These are phyloP conservation scores for Schizosaccharomyces lindneri DNA, from an alignment of 805 yeast genomes.

Conservation along the genomic window DNA sequence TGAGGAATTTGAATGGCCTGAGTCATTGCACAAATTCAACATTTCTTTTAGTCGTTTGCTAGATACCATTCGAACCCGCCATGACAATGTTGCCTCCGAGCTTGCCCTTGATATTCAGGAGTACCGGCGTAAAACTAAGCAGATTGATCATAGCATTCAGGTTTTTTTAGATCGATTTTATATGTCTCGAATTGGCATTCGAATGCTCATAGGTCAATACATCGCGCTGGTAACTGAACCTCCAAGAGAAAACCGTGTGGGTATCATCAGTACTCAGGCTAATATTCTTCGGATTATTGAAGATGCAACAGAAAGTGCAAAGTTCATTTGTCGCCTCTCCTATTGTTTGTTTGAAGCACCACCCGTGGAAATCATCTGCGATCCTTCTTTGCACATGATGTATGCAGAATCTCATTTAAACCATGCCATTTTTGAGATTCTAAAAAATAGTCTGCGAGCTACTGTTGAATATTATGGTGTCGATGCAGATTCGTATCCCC, in stretches of 20 bases:
- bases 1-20: not conserved
- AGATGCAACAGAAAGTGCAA: conserved; percentile 75
- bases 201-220: conserved; percentile 89
- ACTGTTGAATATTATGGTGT: conserved; percentile 61
- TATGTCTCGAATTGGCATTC: conserved; percentile 73
- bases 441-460: conserved; percentile 69
- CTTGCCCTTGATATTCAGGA: conserved; percentile 65
- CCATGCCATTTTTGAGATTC: conserved; percentile 72
- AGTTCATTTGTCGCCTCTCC: conserved; percentile 76
- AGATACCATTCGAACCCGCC: conserved; percentile 45
- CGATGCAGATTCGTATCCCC: conserved; percentile 48
- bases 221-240: conserved; percentile 57
- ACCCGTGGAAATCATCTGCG: conserved; percentile 51
- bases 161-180: conserved; percentile 64
- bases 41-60: conserved; percentile 22
- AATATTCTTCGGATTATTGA: conserved; percentile 61
- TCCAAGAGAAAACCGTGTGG: conserved; percentile 43
- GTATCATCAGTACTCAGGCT: conserved; percentile 67
- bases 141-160: conserved; percentile 51
- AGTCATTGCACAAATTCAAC: conserved; percentile 33
- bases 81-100: conserved; percentile 80
- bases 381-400: conserved; percentile 56
- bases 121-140: conserved; percentile 38
- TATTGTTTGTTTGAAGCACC: conserved; percentile 76
- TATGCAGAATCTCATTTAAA: conserved; percentile 82